Evolutionary conservation across 495 filamentous ascomycete species (phyloP).

Genomic region (Neurospora sp.): DNA sequence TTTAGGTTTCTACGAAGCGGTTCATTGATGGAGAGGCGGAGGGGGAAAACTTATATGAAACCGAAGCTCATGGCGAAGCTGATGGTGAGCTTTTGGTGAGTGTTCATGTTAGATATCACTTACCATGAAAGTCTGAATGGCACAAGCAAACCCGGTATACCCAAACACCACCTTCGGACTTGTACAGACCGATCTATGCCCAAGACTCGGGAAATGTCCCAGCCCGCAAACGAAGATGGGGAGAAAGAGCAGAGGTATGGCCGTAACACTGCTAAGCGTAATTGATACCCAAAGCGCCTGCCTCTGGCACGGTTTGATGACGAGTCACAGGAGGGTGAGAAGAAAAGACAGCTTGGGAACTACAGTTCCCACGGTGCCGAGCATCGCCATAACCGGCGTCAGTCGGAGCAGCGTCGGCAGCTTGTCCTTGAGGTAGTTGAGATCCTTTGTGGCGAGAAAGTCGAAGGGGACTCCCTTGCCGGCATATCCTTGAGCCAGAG

Average conservation of each 20-base stretch:
- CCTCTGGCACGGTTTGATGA: background rate
- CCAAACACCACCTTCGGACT: background rate
- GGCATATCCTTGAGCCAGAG: background rate
- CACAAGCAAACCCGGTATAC: background rate
- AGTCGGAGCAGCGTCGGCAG: background rate
- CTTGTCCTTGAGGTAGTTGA: background rate
- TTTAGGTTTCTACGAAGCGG: background rate
- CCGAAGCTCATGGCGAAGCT: background rate
- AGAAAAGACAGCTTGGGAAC: background rate
- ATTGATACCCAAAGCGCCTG: background rate
- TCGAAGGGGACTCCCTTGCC: background rate
- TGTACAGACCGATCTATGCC: background rate
- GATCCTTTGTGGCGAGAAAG: background rate
- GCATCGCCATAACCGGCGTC: background rate
- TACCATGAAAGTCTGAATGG: background rate
- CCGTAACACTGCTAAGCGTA: background rate
- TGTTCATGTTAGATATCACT: background rate
- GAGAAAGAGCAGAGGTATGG: background rate
- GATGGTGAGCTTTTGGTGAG: background rate
- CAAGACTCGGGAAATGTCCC: background rate
- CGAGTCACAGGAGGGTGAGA: background rate
- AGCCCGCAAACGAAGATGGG: background rate
- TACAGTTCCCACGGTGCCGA: background rate
- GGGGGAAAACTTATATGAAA: background rate
- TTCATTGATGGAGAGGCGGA: no score